phyloP scores from a whole-genome alignment of 106 monocot genomes.

The Dendrobium chrysotoxum region DNA sequence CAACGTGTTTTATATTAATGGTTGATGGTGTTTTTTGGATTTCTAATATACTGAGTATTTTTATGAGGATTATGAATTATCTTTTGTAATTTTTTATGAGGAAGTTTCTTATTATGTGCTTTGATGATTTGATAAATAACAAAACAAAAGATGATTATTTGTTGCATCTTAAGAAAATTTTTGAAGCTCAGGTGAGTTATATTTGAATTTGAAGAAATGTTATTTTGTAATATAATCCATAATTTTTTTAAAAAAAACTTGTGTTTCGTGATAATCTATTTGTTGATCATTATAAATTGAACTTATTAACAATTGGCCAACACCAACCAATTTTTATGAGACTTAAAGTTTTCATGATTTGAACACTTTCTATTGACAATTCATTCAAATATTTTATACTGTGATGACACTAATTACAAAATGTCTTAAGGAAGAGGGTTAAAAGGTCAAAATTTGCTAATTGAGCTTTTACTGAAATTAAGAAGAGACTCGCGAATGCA shows the following conservation, averaged over 20 bases:
- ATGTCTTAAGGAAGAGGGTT: background rate
- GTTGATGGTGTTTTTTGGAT: background rate
- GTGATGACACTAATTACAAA: background rate
- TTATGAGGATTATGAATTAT: background rate
- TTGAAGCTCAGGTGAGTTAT: background rate
- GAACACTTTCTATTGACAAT: background rate
- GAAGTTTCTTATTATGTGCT: background rate
- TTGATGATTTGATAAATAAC: background rate
- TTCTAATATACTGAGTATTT: background rate
- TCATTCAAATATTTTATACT: background rate
- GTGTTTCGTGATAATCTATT: background rate
- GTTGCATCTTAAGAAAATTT: background rate
- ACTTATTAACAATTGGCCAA: background rate
- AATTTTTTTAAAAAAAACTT: too few species aligned
- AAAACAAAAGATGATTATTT: background rate
- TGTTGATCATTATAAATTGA: background rate
- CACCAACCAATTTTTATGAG: background rate
- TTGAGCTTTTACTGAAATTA: background rate
- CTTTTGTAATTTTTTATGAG: background rate
- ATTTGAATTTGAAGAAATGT: too few species aligned
- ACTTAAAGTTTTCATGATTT: background rate
- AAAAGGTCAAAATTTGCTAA: background rate
- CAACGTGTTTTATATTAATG: too few species aligned
- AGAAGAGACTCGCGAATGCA: background rate
- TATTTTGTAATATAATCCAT: too few species aligned